Percentiles rank a stretch among this genome's conserved stretches.
Conservation (phyloP, 192 early-diverging fungal species). For the Thamnidium elegans region DNA sequence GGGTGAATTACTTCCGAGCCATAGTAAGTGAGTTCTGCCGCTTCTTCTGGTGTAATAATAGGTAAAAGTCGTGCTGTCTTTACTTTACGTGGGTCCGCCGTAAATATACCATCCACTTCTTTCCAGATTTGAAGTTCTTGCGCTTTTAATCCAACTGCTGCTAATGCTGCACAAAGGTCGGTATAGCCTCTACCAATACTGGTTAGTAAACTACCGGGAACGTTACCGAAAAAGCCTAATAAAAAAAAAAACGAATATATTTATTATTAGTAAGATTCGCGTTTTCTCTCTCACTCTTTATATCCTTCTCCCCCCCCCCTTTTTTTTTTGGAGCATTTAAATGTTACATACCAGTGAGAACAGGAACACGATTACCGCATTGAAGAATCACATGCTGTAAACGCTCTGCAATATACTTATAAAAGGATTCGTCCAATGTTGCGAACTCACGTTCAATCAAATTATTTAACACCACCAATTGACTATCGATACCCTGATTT, state of each 20-base stretch:
- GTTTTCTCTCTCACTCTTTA: neutral
- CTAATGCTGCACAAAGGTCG: constrained; percentile 86
- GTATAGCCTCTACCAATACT: constrained; percentile 94
- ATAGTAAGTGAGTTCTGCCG: constrained; percentile 91
- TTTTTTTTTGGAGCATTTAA: neutral
- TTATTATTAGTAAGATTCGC: neutral
- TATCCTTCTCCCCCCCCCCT: neutral
- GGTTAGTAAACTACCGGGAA: constrained; percentile 78
- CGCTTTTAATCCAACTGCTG: constrained; percentile 76
- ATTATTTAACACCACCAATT: constrained; percentile 75
- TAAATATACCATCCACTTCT: constrained; percentile 96
- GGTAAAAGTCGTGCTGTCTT: constrained; percentile 70
- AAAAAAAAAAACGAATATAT: neutral
- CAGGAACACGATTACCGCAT: constrained; percentile 62
- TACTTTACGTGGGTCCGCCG: constrained; percentile 92
- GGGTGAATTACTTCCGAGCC: constrained; percentile 87
- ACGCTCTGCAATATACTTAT: constrained; percentile 71
- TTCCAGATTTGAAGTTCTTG: constrained; percentile 95
- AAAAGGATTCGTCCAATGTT: constrained; percentile 79
- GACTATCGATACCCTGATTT: constrained; percentile 70
- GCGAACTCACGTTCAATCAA: constrained; percentile 72
- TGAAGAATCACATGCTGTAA: constrained; percentile 47
- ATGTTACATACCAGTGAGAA: constrained; percentile 57
- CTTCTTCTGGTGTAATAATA: constrained; percentile 88
- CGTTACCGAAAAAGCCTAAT: constrained; percentile 82